phyloP scores from a whole-genome alignment of 2,329 filamentous ascomycete species.

The Pseudogymnoascus pannorum region DNA sequence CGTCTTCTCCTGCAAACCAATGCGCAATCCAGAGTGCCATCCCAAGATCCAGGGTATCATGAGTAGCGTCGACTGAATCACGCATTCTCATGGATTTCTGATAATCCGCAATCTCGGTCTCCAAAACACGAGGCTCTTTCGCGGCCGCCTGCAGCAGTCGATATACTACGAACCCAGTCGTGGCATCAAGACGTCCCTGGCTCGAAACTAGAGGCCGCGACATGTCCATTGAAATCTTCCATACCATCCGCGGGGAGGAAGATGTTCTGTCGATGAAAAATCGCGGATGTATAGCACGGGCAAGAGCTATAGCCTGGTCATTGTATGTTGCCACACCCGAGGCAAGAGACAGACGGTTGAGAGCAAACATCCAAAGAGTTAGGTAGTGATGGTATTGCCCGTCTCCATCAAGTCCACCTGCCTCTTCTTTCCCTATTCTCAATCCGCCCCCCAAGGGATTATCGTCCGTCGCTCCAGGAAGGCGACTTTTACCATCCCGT shows the following conservation, averaged over 20 bases:
- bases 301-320: conserved; percentile 43
- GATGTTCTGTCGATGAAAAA: conserved; percentile 34
- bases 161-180: conserved; percentile 46
- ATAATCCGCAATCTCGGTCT: conserved; percentile 46
- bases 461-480: conserved; percentile 44
- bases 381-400: conserved; percentile 57
- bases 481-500: conserved; percentile 38
- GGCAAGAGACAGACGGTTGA: conserved; percentile 46
- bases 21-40: conserved; percentile 53
- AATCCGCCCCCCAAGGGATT: conserved; percentile 48
- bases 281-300: conserved; percentile 43
- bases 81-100: conserved; percentile 39
- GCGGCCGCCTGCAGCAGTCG: conserved; percentile 40
- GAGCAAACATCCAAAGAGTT: conserved; percentile 56
- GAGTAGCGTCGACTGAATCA: conserved; percentile 37
- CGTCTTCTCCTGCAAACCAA: conserved; percentile 39
- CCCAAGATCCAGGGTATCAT: conserved; percentile 48
- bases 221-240: conserved; percentile 49
- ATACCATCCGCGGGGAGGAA: conserved; percentile 36
- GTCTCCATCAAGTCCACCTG: conserved; percentile 43
- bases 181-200: conserved; percentile 49
- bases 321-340: conserved; percentile 41
- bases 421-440: conserved; percentile 49
- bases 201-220: conserved; percentile 38
- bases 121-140: conserved; percentile 31